Evolutionary conservation across 139 green algal genomes (phyloP).

Genomic region (Limnomonas spitsbergensis): DNA sequence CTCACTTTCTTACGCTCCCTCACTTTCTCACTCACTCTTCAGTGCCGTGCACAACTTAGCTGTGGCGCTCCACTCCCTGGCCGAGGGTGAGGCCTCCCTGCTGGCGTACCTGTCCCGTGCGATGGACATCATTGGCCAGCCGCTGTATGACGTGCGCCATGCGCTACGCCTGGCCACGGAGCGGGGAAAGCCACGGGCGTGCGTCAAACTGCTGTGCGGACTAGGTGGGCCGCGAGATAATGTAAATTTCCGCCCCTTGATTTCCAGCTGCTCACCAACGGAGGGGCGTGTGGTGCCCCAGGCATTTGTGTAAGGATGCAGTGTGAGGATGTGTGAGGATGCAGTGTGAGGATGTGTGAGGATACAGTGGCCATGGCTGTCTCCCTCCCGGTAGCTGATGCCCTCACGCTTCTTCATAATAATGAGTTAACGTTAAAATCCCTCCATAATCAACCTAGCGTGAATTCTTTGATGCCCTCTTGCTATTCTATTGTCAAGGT

Average conservation of each 20-base stretch:
- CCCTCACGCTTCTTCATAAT: too few relatives aligned
- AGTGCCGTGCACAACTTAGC: conserved; percentile 60
- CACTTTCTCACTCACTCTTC: too few relatives aligned
- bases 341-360: neutral
- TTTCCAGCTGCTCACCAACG: neutral
- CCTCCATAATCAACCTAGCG: too few relatives aligned
- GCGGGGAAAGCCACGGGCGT: conserved; percentile 58
- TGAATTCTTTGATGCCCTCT: too few relatives aligned
- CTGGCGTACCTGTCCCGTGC: conserved; percentile 63
- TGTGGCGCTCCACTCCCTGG: conserved; percentile 69
- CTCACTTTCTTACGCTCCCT: too few relatives aligned
- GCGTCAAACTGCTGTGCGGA: conserved; percentile 76
- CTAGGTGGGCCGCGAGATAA: conserved; percentile 41
- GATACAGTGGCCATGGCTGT: neutral
- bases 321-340: too few relatives aligned
- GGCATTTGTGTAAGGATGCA: too few relatives aligned
- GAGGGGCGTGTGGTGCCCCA: too few relatives aligned
- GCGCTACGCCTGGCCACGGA: conserved; percentile 75
- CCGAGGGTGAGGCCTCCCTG: conserved; percentile 54
- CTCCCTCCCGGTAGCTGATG: too few relatives aligned
- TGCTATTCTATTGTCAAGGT: too few relatives aligned
- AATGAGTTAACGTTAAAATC: too few relatives aligned
- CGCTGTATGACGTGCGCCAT: conserved; percentile 81
- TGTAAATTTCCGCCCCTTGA: conserved; percentile 50
- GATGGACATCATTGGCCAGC: conserved; percentile 13